A percentile compares a stretch with the other conserved stretches of the same genome.
These are phyloP conservation scores for Rhizoclosmatium sp. DNA, from an alignment of 192 early-diverging fungal species.

Conservation along the genomic window DNA sequence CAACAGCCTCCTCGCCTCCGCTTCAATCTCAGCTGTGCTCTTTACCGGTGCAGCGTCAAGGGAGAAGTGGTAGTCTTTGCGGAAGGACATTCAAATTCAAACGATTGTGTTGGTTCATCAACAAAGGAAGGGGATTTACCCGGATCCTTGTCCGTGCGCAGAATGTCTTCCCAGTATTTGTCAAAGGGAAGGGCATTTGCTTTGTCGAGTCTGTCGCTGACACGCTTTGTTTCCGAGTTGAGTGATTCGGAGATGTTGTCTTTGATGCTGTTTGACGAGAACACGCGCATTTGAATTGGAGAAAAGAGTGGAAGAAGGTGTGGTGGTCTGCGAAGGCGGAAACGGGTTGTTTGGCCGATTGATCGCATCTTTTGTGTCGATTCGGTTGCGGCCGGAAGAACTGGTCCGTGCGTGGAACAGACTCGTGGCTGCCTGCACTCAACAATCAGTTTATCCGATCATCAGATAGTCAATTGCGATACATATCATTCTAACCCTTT, in stretches of 20 bases:
- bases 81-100: neutral
- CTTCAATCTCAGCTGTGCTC: neutral
- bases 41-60: neutral
- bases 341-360: too few relatives aligned
- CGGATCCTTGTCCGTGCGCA: constrained; percentile 18
- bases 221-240: neutral
- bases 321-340: too few relatives aligned
- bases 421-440: too few relatives aligned
- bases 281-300: neutral
- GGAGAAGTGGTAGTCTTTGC: constrained; percentile 1
- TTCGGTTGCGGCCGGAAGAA: too few relatives aligned
- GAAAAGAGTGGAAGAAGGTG: too few relatives aligned
- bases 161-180: constrained; percentile 18
- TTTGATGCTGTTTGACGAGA: neutral
- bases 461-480: too few relatives aligned
- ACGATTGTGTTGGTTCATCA: neutral
- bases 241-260: neutral
- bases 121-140: neutral
- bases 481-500: too few relatives aligned
- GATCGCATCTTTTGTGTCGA: too few relatives aligned
- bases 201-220: neutral
- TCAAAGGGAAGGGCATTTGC: neutral
- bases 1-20: neutral
- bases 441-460: too few relatives aligned
- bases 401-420: too few relatives aligned